A percentile compares a stretch with the other conserved stretches of the same genome.
These are phyloP conservation scores for Gossypium aridum DNA, from an alignment of 441 rosid species.

Conservation along the genomic window DNA sequence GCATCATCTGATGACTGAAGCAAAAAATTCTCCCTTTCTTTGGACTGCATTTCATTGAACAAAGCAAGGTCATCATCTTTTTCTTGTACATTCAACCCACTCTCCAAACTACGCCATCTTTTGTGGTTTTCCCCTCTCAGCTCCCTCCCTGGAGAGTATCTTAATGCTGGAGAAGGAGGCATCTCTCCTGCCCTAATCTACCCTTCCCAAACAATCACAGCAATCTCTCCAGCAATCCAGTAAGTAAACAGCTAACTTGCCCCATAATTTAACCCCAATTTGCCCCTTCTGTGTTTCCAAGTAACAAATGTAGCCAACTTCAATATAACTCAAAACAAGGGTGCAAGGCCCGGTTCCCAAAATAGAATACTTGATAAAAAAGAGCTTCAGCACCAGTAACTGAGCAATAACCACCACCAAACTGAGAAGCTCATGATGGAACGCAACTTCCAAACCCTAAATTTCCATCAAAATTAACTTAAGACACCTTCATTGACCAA, in stretches of 20 bases:
- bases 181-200: slow-evolving; percentile 35
- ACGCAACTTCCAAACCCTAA: slow-evolving; percentile 25
- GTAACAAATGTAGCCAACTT: slow-evolving; percentile 5
- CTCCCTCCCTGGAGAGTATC: slow-evolving; percentile 76
- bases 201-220: slow-evolving; percentile 17
- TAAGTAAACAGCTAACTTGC: neutral
- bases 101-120: slow-evolving; percentile 79
- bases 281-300: slow-evolving; percentile 7
- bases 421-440: slow-evolving; percentile 7
- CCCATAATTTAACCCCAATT: slow-evolving; percentile 20
- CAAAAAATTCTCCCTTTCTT: slow-evolving; percentile 77
- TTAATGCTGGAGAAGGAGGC: slow-evolving; percentile 92
- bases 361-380: slow-evolving; percentile 4
- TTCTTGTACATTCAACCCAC: slow-evolving; percentile 51
- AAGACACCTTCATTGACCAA: slow-evolving; percentile 14
- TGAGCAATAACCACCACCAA: slow-evolving; percentile 14
- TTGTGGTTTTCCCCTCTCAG: slow-evolving; percentile 55
- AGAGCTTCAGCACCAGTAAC: slow-evolving; percentile 9
- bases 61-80: slow-evolving; percentile 88
- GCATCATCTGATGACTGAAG: slow-evolving; percentile 73
- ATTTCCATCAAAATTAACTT: slow-evolving; percentile 14
- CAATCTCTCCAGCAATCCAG: slow-evolving; percentile 14
- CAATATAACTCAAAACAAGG: neutral
- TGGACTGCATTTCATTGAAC: slow-evolving; percentile 86
- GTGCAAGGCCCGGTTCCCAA: neutral